Conservation (phyloP, 768 basidiomycete genomes). For the Mycena sanguinolenta region DNA sequence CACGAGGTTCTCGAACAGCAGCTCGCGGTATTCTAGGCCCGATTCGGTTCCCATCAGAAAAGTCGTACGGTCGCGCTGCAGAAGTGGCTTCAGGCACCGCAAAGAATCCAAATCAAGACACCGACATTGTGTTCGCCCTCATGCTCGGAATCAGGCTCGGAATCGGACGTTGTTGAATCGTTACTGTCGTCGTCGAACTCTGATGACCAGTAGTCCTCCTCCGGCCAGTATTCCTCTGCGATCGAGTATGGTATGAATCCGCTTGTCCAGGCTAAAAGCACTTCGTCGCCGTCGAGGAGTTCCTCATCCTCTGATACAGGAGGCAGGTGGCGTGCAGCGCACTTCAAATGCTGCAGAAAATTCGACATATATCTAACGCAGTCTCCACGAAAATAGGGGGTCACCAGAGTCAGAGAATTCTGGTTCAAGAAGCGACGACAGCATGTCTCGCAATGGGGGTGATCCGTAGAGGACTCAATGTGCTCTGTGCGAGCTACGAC, state of each 20-base stretch:
- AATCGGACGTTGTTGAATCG: constrained; percentile 21
- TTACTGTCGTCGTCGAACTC: constrained; percentile 23
- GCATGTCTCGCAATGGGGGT: constrained; percentile 27
- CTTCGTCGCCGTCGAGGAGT: constrained; percentile 17
- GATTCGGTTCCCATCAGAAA: constrained; percentile 7
- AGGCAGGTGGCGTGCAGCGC: constrained; percentile 18
- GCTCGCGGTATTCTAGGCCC: constrained; percentile 4
- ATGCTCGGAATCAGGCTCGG: constrained; percentile 16
- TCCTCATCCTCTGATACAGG: not conserved
- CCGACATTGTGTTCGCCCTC: constrained; percentile 13
- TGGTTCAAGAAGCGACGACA: constrained; percentile 24
- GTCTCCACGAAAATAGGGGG: not conserved
- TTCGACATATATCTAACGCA: not conserved
- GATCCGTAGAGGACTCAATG: constrained; percentile 17
- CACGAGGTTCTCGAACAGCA: constrained; percentile 16
- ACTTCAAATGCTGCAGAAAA: constrained; percentile 26
- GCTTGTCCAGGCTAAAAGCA: constrained; percentile 8
- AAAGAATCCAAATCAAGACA: not conserved
- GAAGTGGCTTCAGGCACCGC: not conserved
- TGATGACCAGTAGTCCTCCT: constrained; percentile 28
- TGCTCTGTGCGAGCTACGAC: constrained; percentile 19
- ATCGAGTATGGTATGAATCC: not conserved
- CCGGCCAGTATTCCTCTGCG: constrained; percentile 1
- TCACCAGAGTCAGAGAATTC: constrained; percentile 20
- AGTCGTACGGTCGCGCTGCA: constrained; percentile 9